Conservation (phyloP, 805 yeast species). For the Wickerhamiella lipophila region DNA sequence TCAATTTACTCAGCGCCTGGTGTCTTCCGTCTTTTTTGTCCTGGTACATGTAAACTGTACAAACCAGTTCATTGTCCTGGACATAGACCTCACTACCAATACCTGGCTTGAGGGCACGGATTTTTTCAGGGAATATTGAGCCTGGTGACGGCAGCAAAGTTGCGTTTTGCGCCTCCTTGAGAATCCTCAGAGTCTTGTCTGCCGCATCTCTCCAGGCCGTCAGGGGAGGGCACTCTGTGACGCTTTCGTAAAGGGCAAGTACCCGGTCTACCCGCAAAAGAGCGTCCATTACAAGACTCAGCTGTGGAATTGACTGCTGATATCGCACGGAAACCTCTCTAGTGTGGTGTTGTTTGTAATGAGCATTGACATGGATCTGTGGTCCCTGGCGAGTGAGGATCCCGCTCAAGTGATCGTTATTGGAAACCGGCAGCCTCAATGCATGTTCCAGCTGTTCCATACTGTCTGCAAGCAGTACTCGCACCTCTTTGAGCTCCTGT, state of each 20-base stretch:
- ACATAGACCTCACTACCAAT: constrained; percentile 5
- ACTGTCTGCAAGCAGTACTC: constrained; percentile 2
- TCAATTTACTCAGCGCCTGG: not conserved
- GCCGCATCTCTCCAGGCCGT: not conserved
- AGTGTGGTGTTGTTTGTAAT: not conserved
- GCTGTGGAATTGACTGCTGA: constrained; percentile 6
- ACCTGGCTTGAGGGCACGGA: constrained; percentile 1
- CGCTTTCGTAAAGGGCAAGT: not conserved
- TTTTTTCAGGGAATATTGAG: constrained; percentile 7
- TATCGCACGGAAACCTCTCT: not conserved
- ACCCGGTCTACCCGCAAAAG: constrained; percentile 3
- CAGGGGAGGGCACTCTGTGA: not conserved
- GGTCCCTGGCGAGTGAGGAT: constrained; percentile 9
- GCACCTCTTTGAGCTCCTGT: constrained; percentile 16
- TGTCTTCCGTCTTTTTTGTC: constrained; percentile 4
- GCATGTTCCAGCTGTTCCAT: constrained; percentile 3
- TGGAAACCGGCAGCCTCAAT: constrained; percentile 7
- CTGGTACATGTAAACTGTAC: constrained; percentile 8
- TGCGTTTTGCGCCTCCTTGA: not conserved
- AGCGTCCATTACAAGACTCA: constrained; percentile 3
- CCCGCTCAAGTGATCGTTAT: constrained; percentile 4
- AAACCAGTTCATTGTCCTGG: constrained; percentile 8
- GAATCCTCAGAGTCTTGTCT: not conserved
- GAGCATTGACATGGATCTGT: not conserved
- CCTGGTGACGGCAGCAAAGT: not conserved